Evolutionary conservation across 2,329 filamentous ascomycete species (phyloP), one percentile per base, ranked within the genome.

Genomic region (Dactylellina haptotyla): DNA sequence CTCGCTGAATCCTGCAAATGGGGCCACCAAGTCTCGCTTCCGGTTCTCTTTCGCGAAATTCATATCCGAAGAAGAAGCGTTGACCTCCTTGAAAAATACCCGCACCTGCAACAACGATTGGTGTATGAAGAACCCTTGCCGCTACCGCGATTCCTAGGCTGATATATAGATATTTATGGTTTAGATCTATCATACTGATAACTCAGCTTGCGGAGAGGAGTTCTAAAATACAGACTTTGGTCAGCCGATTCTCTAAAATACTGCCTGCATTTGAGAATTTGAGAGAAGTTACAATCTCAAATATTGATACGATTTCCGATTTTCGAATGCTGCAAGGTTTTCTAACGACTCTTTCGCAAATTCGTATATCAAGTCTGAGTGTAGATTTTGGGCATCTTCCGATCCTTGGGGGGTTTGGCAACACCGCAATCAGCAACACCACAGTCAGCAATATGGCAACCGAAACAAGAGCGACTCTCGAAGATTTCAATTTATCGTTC

Each of bases 251-350:
- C 14, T 46, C 37, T 4, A 45, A 18, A 14, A 30, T 59, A 12
- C 25, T 45, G 12, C 37, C 54, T 3, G 34, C 23, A 20, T 25
- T 59, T 18, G 20, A 12, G 1, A 6, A 20, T 28, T 10, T 59
- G 6, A 43, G 37, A 14, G 54, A 59, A 18, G 23, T 59, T 10
- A 59, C 54, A 20, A 59, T 59, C 3, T 59, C 54, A 18, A 59
- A 45, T n/a, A 32, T 59, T 28, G 41, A 59, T 25, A 45, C 39
- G 25, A 46, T 59, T 10, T 20, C 37, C 4, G 54, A 59, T 32
- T 59, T 59, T 32, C 30, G 20, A 8, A 34, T 30, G 25, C 54
- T 59, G 12, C 9, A 32, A 4, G 37, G 25, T 9, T 46, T 59
- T 34, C 54, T 59, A 14, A 30, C 9, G 23, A 18, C 39, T 4